Evolutionary conservation across 768 basidiomycete species (phyloP).

Genomic region (Suillus spraguei): DNA sequence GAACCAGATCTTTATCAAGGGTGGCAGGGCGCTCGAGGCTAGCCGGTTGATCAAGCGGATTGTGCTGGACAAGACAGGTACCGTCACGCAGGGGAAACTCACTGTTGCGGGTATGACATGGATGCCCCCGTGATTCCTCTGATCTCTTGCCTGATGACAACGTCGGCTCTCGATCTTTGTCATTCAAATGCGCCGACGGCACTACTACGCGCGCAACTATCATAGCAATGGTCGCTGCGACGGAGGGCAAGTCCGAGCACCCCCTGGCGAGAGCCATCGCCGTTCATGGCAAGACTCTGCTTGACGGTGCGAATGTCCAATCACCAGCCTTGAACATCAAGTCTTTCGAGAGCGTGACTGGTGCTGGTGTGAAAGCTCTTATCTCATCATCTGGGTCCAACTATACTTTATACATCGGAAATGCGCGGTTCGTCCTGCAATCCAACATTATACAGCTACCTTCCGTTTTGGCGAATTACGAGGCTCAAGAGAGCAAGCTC

Average conservation of each 20-base stretch:
- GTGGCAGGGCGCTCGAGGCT: slow-evolving; percentile 91
- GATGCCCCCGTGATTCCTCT: slow-evolving; percentile 48
- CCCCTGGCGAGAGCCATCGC: slow-evolving; percentile 95
- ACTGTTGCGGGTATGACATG: slow-evolving; percentile 77
- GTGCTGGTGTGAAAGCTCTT: slow-evolving; percentile 81
- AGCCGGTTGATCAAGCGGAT: slow-evolving; percentile 81
- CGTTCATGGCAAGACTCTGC: slow-evolving; percentile 68
- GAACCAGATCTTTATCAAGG: slow-evolving; percentile 98
- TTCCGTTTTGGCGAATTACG: slow-evolving; percentile 61
- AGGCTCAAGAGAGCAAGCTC: slow-evolving; percentile 63
- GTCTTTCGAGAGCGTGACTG: slow-evolving; percentile 86
- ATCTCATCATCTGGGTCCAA: slow-evolving; percentile 55
- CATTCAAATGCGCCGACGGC: slow-evolving; percentile 56
- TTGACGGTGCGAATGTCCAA: slow-evolving; percentile 42
- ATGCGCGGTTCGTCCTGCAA: slow-evolving; percentile 66
- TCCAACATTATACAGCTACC: slow-evolving; percentile 58
- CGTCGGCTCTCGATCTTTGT: slow-evolving; percentile 17
- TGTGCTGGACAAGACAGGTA: slow-evolving; percentile 97
- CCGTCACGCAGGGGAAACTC: slow-evolving; percentile 94
- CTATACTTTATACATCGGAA: slow-evolving; percentile 74
- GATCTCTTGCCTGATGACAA: slow-evolving; percentile 24
- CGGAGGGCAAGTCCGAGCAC: slow-evolving; percentile 93
- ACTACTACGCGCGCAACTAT: slow-evolving; percentile 59
- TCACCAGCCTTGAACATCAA: slow-evolving; percentile 59
- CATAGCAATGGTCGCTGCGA: slow-evolving; percentile 80